Base-by-base conservation (phyloP, 805 yeast genomes). In the Starmerella vaccinii region DNA sequence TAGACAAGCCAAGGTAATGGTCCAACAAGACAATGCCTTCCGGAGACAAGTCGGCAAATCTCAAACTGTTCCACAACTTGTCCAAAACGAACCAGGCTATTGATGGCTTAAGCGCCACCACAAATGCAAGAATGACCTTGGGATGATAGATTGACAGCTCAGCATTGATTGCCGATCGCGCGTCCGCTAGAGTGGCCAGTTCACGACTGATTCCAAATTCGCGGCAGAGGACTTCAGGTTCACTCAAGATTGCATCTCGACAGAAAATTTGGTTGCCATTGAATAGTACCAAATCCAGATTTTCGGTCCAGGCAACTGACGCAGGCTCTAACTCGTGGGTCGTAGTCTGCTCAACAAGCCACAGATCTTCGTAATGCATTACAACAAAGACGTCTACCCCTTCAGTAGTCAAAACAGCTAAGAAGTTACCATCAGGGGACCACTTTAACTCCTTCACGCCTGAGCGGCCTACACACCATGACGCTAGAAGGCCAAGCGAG, bases 91-190 rank as follows among this genome's bases (percentile, higher is more conserved):
- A 73, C 53, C 77, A 73, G 1, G 79, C 89, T 2, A 78, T 61
- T 8, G 68, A 65, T 13, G 75, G 56, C 54, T 81, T 79, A 24
- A 80, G 81, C 57, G 78, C 75, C 59, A 82, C 80, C 18, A 89
- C 63, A 4, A 81, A 69, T 63, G 89, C 95, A 41, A 87, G 80
- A 44, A 89, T 65, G 48, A 86, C 75, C 64, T 88, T 95, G 0
- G 97, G 97, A 61, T 90, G 97, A 59, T 85, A 89, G 0, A 87
- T 68, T 0, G 97, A 96, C 15, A 90, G 65, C 0, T 94, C 29
- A 9, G 37, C 5, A 34, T 32, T 19, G 16, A 47, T 23, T 4
- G 13, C 26, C 16, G n/a, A 5, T 16, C 32, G 21, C 13, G 21
- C 6, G 12, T 29, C 23, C 23, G n/a, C 4, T n/a, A 37, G 35